Evolutionary conservation across 495 filamentous ascomycete genomes (phyloP).

Genomic region (Xylaria sp.): DNA sequence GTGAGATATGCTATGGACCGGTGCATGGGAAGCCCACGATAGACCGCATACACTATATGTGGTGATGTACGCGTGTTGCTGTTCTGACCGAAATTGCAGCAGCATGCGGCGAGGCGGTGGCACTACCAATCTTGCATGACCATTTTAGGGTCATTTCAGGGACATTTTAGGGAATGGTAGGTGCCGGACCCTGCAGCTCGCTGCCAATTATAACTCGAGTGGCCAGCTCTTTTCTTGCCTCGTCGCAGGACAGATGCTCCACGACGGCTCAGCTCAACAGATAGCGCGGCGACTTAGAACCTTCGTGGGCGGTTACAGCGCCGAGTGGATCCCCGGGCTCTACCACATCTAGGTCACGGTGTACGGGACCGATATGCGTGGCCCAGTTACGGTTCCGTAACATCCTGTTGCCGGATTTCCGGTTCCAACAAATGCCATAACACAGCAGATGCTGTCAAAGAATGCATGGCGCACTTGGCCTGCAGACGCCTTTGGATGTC

Average conservation of each 20-base stretch:
- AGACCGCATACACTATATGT: not conserved
- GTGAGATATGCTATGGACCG: not conserved
- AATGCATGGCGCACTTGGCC: not conserved
- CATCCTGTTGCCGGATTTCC: constrained; percentile 4
- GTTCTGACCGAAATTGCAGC: not conserved
- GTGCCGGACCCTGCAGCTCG: not conserved
- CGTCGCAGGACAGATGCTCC: not conserved
- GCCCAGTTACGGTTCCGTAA: not conserved
- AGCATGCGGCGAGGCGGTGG: not conserved
- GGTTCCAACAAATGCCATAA: not conserved
- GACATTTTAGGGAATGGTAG: not conserved
- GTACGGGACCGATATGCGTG: not conserved
- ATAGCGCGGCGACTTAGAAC: not conserved
- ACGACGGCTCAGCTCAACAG: not conserved
- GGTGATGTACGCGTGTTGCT: not conserved
- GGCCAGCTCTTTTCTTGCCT: not conserved
- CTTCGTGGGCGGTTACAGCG: constrained; percentile 11
- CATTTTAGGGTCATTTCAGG: no score
- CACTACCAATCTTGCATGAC: constrained; percentile 11
- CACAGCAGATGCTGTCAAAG: constrained; percentile 11
- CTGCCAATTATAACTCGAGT: not conserved
- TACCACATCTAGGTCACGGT: not conserved
- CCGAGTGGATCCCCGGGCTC: constrained; percentile 23
- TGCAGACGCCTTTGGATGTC: not conserved
- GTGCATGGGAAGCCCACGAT: not conserved